Evolutionary conservation across 2,329 filamentous ascomycete genomes (phyloP), one percentile per base, ranked within the genome.

Genomic region (Arthrobotrys pseudoclavata): DNA sequence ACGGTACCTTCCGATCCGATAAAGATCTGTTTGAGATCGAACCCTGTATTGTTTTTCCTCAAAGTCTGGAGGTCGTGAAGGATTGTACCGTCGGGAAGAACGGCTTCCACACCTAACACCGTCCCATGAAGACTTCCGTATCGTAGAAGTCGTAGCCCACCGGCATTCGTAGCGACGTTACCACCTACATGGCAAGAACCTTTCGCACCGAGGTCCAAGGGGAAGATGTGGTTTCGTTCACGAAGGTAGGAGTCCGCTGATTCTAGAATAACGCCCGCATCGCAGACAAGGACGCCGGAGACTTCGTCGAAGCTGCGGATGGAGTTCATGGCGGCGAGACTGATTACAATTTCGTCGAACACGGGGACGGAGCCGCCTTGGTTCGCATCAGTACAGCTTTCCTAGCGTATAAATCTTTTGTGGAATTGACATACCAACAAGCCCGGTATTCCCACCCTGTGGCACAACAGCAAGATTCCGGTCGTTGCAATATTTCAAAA

Each of bases 41-140:
- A 99, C 29, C 96, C 96, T 1, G 96, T 99, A 86, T 99, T 99
- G 87, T 99, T 98, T 87, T 99, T 99, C 80, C 96, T 90, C 72
- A 99, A 87, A 76, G 89, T 94, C 81, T 89, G 91, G 34, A 99
- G 89, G 81, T 97, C 94, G 81, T 98, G 90, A 53, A 99, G 87
- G 80, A 99, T 88, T 5, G 94, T 97, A 67, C 96, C 96, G 83
- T 99, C 93, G 0, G 96, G 93, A 47, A 99, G 87, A 7, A 99
- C 96, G 20, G 92, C 96, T 85, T 99, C 95, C 63, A 99, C 87
- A 26, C 96, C 96, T 15, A 99, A 87, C 1, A 98, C 93, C 70
- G 88, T 97, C 22, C 96, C 96, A 84, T 99, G 96, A 79, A 99
- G 86, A 84, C 93, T 97, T 63, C 96, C 96, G 84, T 99, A 99